Evolutionary conservation across 352 stramenopile genomes (phyloP).

Genomic region (Plasmopara muralis): DNA sequence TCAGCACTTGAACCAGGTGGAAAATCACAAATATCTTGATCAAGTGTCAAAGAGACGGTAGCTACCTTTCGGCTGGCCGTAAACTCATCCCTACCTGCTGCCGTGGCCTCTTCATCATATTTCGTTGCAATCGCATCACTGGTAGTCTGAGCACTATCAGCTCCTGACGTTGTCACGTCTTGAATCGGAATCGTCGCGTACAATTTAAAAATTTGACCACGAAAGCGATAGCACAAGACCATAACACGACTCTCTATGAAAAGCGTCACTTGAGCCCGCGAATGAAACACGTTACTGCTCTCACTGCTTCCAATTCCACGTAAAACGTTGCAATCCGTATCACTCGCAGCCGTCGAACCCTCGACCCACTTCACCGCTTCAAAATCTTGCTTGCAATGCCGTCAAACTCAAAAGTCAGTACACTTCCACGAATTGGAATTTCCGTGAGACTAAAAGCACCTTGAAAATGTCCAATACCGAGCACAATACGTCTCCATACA

Average conservation of each 20-base stretch:
- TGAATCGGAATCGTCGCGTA: slow-evolving; percentile 37
- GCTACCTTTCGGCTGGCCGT: slow-evolving; percentile 42
- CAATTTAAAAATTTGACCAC: slow-evolving; percentile 43
- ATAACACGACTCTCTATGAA: slow-evolving; percentile 35
- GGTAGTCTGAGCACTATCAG: slow-evolving; percentile 6
- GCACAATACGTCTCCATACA: slow-evolving; percentile 60
- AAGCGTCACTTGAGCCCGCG: no score
- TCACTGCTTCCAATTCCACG: slow-evolving; percentile 34
- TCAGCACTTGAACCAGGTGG: slow-evolving; percentile 45
- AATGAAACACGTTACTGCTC: slow-evolving; percentile 28
- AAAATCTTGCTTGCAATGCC: slow-evolving; percentile 52
- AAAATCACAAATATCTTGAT: slow-evolving; percentile 54
- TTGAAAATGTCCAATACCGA: slow-evolving; percentile 49
- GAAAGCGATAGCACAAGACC: slow-evolving; percentile 57
- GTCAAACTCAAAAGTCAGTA: slow-evolving; percentile 56
- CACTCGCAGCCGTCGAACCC: slow-evolving; percentile 10
- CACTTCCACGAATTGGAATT: slow-evolving; percentile 26
- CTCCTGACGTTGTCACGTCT: slow-evolving; percentile 21
- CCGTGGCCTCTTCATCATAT: slow-evolving; percentile 29
- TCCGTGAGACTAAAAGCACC: slow-evolving; percentile 29
- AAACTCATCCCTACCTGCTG: slow-evolving; percentile 27
- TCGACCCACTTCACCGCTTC: slow-evolving; percentile 55
- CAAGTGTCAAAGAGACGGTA: slow-evolving; percentile 40
- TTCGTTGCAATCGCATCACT: neutral
- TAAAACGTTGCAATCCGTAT: slow-evolving; percentile 39